Base-by-base conservation (phyloP, 2,329 filamentous ascomycete species). In the Colletotrichum brevisporum region DNA sequence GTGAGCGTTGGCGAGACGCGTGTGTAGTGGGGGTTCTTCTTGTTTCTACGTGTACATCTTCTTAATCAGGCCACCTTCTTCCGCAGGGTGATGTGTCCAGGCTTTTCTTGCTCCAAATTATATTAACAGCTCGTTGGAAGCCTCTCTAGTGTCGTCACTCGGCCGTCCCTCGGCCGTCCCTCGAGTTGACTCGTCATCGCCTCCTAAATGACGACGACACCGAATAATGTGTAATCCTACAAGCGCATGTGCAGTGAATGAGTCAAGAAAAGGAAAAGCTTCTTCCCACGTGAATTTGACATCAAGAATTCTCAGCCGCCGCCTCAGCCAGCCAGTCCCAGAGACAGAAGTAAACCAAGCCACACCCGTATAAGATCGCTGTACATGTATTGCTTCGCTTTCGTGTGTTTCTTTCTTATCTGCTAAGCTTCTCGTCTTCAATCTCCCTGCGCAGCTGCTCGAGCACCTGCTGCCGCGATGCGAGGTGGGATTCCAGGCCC, bases 401-500 rank as follows among this genome's bases (percentile, higher is more conserved):
- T 13, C 47, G 16, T 18, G 21, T 18, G 8, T 36, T 9, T 45
- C 39, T 66, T 41, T 62, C 48, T 56, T 72, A 85, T 80, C 83
- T 82, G 70, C 85, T 83, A 68, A 83, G 83, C 85, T 93, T 96
- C 87, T 95, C 95, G 24, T 94, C 91, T 76, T 98, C 94, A 80
- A 98, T 92, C 82, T 98, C 91, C 77, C 89, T 86, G 81, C 90
- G 89, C 78, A 98, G 78, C 78, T 94, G 92, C 55, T 92, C 90
- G 75, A 99, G 83, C 36, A 91, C 89, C 73, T 91, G 89, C 80
- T 95, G 89, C 71, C 96, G 87, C 73, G 90, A 90, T 75, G 89
- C 87, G 76, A 98, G 82, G 84, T 99, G 96, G 70, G 85, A 83
- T 83, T 97, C 94, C 73, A 99, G 80, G 1, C 95, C 94, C 73